A percentile compares a stretch with the other conserved stretches of the same genome.
These are phyloP conservation scores for Corynespora cassiicola DNA, from an alignment of 2,329 filamentous ascomycete species.

Conservation along the genomic window DNA sequence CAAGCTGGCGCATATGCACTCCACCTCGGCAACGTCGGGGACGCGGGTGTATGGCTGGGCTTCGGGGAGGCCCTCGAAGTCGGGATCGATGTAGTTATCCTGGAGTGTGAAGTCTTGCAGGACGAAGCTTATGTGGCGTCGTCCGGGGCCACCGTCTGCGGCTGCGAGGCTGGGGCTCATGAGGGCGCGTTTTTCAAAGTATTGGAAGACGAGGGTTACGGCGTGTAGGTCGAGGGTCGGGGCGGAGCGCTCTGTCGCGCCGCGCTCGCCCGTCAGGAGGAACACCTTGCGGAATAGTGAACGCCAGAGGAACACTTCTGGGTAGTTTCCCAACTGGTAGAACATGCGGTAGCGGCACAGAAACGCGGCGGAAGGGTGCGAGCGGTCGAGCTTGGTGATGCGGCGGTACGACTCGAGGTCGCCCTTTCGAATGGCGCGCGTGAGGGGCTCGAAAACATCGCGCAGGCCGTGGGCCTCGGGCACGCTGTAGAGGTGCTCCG, in stretches of 20 bases:
- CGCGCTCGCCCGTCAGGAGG: constrained; percentile 76
- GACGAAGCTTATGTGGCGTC: constrained; percentile 48
- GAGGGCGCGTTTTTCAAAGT: constrained; percentile 64
- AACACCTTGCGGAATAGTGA: constrained; percentile 81
- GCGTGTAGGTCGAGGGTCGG: constrained; percentile 77
- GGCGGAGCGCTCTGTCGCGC: constrained; percentile 65
- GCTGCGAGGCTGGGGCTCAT: constrained; percentile 32
- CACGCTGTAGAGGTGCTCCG: constrained; percentile 67
- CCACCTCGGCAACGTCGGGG: constrained; percentile 70
- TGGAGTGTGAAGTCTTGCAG: constrained; percentile 61
- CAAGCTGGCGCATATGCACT: constrained; percentile 77
- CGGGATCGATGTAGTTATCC: constrained; percentile 50
- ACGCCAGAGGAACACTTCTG: constrained; percentile 84
- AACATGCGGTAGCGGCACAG: constrained; percentile 78
- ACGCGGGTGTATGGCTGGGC: constrained; percentile 37
- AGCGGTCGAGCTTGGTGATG: constrained; percentile 60
- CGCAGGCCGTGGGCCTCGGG: constrained; percentile 72
- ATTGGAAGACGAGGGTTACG: constrained; percentile 68
- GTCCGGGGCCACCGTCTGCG: constrained; percentile 37
- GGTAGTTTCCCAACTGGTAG: constrained; percentile 75
- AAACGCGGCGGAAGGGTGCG: constrained; percentile 59
- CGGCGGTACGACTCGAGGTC: constrained; percentile 77
- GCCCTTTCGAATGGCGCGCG: constrained; percentile 73
- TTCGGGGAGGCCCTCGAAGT: constrained; percentile 49
- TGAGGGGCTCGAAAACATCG: constrained; percentile 75